Percentiles rank a stretch among this genome's conserved stretches.
Conservation (phyloP, 257 asterid genomes). For the Fraxinus anomala region DNA sequence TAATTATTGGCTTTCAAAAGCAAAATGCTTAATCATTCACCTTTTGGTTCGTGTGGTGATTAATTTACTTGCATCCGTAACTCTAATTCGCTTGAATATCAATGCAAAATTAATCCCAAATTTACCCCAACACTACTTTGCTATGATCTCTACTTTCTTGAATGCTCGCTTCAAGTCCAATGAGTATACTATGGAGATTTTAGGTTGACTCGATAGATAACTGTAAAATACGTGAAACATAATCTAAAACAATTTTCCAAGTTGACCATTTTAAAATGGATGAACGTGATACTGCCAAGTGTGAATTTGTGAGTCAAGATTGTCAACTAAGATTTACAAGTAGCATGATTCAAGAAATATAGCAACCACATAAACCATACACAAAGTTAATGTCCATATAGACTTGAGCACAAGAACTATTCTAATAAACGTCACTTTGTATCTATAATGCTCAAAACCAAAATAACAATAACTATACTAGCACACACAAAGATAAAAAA, state of each 20-base stretch:
- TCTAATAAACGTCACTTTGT: constrained; percentile 9
- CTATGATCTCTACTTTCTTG: constrained; percentile 66
- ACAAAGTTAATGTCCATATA: neutral
- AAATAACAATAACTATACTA: neutral
- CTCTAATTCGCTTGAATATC: neutral
- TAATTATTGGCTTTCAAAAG: neutral
- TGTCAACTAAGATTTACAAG: no score
- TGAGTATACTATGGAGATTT: constrained; percentile 67
- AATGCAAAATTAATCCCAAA: constrained; percentile 25
- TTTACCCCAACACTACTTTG: constrained; percentile 76
- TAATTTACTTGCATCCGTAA: neutral
- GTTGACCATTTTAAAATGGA: no score
- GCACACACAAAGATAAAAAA: neutral
- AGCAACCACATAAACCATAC: neutral
- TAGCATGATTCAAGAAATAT: neutral
- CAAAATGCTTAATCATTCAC: neutral
- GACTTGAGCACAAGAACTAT: neutral
- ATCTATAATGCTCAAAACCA: constrained; percentile 1
- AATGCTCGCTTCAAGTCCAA: constrained; percentile 84
- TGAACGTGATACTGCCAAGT: no score
- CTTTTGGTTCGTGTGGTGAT: neutral
- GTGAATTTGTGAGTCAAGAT: no score
- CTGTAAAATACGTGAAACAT: no score
- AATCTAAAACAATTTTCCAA: no score
- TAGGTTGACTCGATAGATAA: constrained; percentile 39